A percentile compares a stretch with the other conserved stretches of the same genome.
These are phyloP conservation scores for Clonostachys rhizophaga DNA, from an alignment of 2,329 filamentous ascomycete species.

Conservation along the genomic window DNA sequence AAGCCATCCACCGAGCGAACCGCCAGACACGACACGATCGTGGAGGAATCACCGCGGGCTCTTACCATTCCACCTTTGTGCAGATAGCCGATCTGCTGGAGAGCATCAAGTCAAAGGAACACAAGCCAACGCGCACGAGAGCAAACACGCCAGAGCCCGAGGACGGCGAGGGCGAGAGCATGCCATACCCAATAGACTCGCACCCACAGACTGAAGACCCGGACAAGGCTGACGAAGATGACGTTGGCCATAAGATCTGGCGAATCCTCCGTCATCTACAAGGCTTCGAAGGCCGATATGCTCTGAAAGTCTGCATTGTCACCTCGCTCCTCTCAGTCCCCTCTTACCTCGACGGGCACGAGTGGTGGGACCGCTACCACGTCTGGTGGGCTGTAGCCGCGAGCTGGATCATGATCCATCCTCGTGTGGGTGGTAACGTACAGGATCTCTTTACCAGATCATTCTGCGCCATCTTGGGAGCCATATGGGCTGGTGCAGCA, in stretches of 20 bases:
- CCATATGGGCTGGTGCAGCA: conserved; percentile 48
- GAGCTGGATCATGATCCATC: conserved; percentile 48
- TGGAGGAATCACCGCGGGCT: conserved; percentile 50
- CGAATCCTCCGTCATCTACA: conserved; percentile 44
- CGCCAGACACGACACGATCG: conserved; percentile 54
- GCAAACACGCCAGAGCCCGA: conserved; percentile 5
- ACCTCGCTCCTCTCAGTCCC: conserved; percentile 48
- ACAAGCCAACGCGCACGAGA: conserved; percentile 15
- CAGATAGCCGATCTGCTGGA: conserved; percentile 37
- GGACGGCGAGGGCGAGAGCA: conserved; percentile 7
- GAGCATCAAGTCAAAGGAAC: conserved; percentile 31
- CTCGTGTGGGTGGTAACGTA: conserved; percentile 50
- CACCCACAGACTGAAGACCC: not conserved
- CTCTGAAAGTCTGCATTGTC: conserved; percentile 48
- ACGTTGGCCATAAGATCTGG: conserved; percentile 41
- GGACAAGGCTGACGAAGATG: not conserved
- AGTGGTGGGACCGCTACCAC: conserved; percentile 52
- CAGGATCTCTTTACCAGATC: conserved; percentile 51
- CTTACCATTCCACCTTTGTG: conserved; percentile 37
- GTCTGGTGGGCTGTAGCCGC: conserved; percentile 55
- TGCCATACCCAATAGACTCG: not conserved
- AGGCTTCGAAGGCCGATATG: conserved; percentile 53
- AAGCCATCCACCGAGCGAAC: conserved; percentile 48
- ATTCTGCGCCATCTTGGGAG: conserved; percentile 43
- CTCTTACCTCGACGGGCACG: conserved; percentile 39